Base-by-base conservation (phyloP, 2,329 filamentous ascomycete species). In the Apiospora koreana region DNA sequence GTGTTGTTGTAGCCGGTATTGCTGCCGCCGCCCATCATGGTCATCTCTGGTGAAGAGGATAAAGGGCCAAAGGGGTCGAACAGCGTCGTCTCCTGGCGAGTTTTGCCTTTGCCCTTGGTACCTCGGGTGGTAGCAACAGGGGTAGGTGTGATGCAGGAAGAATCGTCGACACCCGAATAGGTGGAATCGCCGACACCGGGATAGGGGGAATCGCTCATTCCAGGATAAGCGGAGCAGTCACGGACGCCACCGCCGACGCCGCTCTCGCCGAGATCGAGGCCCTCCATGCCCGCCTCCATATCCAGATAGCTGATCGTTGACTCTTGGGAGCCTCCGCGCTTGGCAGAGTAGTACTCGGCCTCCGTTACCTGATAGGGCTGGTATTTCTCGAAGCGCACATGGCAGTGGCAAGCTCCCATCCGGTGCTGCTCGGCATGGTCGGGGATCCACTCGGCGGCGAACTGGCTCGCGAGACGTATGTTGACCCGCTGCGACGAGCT, bases 391-490 rank as follows among this genome's bases (percentile, higher is more conserved):
- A 82, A 83, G 18, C 76, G 74, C 0, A 79, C 75, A 4, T 70
- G 69, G 71, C 83, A 85, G 18, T 71, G 42, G 73, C 83, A 85
- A 9, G 70, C 71, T 3, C 81, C 82, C 4, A 62, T 68, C 4
- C 74, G 69, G 73, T 85, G 83, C 5, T 79, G 77, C 23, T 72
- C 70, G 14, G 77, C 76, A 73, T 85, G 83, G 73, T 84, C 83
- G 0, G 71, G 71, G 2, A 78, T 71, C 83, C 83, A 85, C 72
- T 85, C 83, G 3, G 79, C 80, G 1, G 78, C 82, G 70, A 79
- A 84, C n/a, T 81, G 73, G 69, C 81, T 79, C 0, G 76, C 68
- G 12, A 82, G 74, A 1, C 82, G 80, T 43, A 82, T 73, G 0
- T 77, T 62, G 5, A 80, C 75, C 6, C 70, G 31, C 31, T 31